Evolutionary conservation across 805 yeast species (phyloP), one percentile per base, ranked within the genome.

Genomic region (Candida koratica): DNA sequence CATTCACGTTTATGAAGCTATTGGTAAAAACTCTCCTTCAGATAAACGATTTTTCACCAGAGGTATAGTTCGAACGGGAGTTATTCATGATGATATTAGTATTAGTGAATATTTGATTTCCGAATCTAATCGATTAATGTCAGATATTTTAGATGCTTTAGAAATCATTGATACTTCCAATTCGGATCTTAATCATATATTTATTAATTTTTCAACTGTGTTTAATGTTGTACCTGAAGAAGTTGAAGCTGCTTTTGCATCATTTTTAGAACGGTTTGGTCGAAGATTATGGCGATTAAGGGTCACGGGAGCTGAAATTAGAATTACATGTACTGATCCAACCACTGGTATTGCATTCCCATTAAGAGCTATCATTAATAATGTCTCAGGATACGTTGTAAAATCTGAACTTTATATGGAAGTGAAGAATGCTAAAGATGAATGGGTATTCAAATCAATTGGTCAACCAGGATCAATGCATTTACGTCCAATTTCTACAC

Each of bases 391-490:
- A 51, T 94, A 88, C 55, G 98, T 93, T 44, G 97, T 93, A 39
- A 88, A 86, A 65, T 83, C 95, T 34, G 97, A 94, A 53, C 70
- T 93, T 59, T 93, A 90, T 69, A 84, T 88, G 58, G 99, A 93
- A 65, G 86, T 88, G 47, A 87, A 84, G 71, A 90, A 88, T 58
- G 73, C 84, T 38, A 80, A 82, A 53, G 96, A 96, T 45, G 96
- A 89, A 54, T 89, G 97, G 97, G 85, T 93, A 19, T 93, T 90
- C 81, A 89, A 87, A 66, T 86, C 96, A 3, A 75, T 93, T 58
- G 96, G 96, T 41, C 73, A 81, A 47, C 95, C 97, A 35, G 98
- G 99, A 24, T 76, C 93, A 16, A 93, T 93, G 98, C 98, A 93
- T 58, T 73, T 93, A 70, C 81, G 97, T 65, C 84, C 96, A 28